These are phyloP conservation scores for Lactarius hengduanensis DNA, from an alignment of 768 basidiomycete species.

Conservation along the genomic window DNA sequence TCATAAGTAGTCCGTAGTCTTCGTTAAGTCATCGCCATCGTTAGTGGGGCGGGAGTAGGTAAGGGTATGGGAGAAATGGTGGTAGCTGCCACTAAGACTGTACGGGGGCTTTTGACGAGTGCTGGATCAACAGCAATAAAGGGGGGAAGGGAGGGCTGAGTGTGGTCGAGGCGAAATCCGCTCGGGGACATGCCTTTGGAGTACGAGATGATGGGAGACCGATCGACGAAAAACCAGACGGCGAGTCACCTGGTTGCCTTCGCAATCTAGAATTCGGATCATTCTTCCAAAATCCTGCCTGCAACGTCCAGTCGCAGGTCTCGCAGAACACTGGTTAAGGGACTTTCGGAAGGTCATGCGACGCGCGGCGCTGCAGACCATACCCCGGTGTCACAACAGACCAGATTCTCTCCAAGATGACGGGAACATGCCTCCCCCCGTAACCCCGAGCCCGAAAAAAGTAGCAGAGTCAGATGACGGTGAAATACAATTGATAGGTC, in stretches of 20 bases:
- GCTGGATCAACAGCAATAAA: constrained; percentile 26
- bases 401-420: constrained; percentile 29
- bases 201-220: constrained; percentile 31
- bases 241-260: constrained; percentile 28
- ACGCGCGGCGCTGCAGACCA: constrained; percentile 38
- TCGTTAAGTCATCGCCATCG: constrained; percentile 28
- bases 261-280: constrained; percentile 37
- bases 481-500: constrained; percentile 35
- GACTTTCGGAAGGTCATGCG: constrained; percentile 30
- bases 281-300: constrained; percentile 38
- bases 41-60: constrained; percentile 22
- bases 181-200: constrained; percentile 28
- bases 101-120: constrained; percentile 17
- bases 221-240: constrained; percentile 34
- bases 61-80: constrained; percentile 24
- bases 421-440: constrained; percentile 26
- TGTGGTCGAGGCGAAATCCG: constrained; percentile 23
- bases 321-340: constrained; percentile 30
- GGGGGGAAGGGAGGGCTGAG: constrained; percentile 19
- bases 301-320: constrained; percentile 41
- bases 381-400: constrained; percentile 37
- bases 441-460: constrained; percentile 22
- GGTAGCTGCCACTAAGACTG: constrained; percentile 22
- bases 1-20: constrained; percentile 30
- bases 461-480: constrained; percentile 31